Evolutionary conservation across 106 monocot genomes (phyloP).

Genomic region (Dioscorea dumetorum): DNA sequence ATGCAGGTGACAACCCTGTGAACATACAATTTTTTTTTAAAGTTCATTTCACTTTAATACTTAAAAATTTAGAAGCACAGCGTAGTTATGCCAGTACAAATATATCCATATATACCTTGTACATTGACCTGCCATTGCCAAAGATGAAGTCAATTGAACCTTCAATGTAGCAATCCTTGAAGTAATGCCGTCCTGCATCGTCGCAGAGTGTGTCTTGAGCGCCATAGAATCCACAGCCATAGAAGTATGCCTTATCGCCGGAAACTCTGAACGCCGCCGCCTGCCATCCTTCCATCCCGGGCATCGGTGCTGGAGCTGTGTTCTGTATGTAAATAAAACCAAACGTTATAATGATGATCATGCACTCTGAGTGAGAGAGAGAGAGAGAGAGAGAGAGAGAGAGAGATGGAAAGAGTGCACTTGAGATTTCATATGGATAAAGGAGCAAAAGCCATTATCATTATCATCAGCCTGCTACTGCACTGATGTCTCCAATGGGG

Average conservation of each 20-base stretch:
- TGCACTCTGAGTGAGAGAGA: no score
- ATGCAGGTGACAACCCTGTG: constrained; percentile 70
- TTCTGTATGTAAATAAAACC: constrained; percentile 35
- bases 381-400: no score
- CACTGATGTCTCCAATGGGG: no score
- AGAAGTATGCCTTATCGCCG: constrained; percentile 95
- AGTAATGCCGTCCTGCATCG: constrained; percentile 88
- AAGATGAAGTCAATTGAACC: constrained; percentile 98
- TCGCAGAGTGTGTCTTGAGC: constrained; percentile 96
- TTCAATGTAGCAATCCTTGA: constrained; percentile 93
- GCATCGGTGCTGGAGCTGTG: constrained; percentile 79
- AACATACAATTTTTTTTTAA: no score
- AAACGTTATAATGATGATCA: background rate
- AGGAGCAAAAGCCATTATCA: no score
- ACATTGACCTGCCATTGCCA: constrained; percentile 89
- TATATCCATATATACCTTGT: constrained; percentile 43
- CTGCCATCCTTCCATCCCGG: constrained; percentile 95
- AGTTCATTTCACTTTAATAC: no score
- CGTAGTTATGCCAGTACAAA: no score
- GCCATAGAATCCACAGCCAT: constrained; percentile 85
- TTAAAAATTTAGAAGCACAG: no score
- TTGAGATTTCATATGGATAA: no score
- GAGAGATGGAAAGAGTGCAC: no score
- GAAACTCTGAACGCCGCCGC: constrained; percentile 89
- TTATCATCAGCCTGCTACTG: no score